Percentiles rank a stretch among this genome's conserved stretches.
Evolutionary conservation across 768 basidiomycete genomes (phyloP).

Genomic region (Auriculariales sp.): DNA sequence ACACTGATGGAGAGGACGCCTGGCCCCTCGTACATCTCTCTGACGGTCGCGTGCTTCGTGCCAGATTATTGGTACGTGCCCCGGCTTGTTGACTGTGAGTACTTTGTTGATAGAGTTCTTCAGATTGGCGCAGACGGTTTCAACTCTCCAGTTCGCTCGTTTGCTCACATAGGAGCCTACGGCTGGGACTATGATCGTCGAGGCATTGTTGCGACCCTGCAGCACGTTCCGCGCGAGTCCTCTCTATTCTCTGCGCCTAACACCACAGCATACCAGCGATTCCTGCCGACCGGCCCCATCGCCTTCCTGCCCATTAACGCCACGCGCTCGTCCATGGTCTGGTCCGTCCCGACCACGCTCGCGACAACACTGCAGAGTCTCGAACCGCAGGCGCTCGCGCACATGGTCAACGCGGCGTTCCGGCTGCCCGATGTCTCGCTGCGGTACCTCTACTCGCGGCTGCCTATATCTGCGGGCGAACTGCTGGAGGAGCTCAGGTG

Average conservation of each 20-base stretch:
- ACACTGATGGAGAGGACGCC: slow-evolving; percentile 28
- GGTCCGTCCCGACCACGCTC: slow-evolving; percentile 74
- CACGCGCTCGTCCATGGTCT: slow-evolving; percentile 75
- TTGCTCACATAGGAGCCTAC: slow-evolving; percentile 70
- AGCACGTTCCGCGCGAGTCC: slow-evolving; percentile 45
- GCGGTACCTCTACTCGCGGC: slow-evolving; percentile 43
- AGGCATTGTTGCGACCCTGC: slow-evolving; percentile 80
- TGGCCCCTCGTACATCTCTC: slow-evolving; percentile 77
- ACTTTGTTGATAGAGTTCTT: background rate
- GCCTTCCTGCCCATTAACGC: slow-evolving; percentile 84
- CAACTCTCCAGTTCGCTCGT: slow-evolving; percentile 85
- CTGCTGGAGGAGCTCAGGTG: slow-evolving; percentile 53
- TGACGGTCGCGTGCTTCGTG: slow-evolving; percentile 46
- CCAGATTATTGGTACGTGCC: slow-evolving; percentile 55
- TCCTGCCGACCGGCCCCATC: slow-evolving; percentile 88
- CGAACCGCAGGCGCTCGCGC: slow-evolving; percentile 45
- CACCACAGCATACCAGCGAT: slow-evolving; percentile 81
- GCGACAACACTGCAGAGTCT: slow-evolving; percentile 57
- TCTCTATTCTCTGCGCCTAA: slow-evolving; percentile 44
- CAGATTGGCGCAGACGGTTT: slow-evolving; percentile 92
- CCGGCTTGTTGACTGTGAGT: background rate
- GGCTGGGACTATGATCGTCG: slow-evolving; percentile 88
- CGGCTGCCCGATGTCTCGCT: slow-evolving; percentile 65
- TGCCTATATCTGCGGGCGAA: slow-evolving; percentile 34
- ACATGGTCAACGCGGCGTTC: slow-evolving; percentile 86